These are phyloP conservation scores for Hypoxylon sp. DNA, from an alignment of 2,329 filamentous ascomycete species.

Conservation along the genomic window DNA sequence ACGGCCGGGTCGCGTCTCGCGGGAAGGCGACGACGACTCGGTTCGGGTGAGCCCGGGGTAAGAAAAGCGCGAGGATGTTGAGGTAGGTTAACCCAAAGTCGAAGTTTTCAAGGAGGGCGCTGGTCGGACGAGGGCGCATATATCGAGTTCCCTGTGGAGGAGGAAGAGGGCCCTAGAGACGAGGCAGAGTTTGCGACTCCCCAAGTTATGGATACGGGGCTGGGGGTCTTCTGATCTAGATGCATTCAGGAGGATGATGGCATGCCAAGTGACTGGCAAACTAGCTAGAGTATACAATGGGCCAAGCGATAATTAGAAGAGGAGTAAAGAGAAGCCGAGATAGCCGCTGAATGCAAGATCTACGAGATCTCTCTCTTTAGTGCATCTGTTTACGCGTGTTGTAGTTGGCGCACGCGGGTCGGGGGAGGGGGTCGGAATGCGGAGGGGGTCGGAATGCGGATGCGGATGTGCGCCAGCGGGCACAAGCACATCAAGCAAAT, in stretches of 20 bases:
- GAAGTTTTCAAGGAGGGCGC: conserved; percentile 38
- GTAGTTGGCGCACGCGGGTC: conserved; percentile 20
- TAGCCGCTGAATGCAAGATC: conserved; percentile 32
- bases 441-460: too few relatives aligned
- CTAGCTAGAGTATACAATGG: too few relatives aligned
- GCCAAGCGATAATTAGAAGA: conserved; percentile 22
- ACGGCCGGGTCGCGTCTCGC: conserved; percentile 6
- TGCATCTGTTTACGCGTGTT: conserved; percentile 34
- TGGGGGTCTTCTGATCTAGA: conserved; percentile 39
- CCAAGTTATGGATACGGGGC: conserved; percentile 41
- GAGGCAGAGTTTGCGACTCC: conserved; percentile 38
- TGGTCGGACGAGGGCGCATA: conserved; percentile 40
- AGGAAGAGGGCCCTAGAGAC: conserved; percentile 31
- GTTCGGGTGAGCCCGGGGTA: conserved; percentile 10
- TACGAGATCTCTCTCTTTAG: conserved; percentile 24
- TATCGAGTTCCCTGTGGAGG: conserved; percentile 29
- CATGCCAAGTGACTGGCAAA: conserved; percentile 40
- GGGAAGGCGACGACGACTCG: conserved; percentile 9
- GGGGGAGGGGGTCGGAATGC: conserved; percentile 24
- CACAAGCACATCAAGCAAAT: conserved; percentile 33
- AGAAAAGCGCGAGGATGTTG: conserved; percentile 5
- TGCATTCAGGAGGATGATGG: conserved; percentile 46
- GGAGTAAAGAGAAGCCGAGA: conserved; percentile 25
- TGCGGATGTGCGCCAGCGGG: too few relatives aligned
- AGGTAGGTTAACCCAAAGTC: conserved; percentile 7